phyloP scores from a whole-genome alignment of 768 basidiomycete genomes.

The Russula sp. region DNA sequence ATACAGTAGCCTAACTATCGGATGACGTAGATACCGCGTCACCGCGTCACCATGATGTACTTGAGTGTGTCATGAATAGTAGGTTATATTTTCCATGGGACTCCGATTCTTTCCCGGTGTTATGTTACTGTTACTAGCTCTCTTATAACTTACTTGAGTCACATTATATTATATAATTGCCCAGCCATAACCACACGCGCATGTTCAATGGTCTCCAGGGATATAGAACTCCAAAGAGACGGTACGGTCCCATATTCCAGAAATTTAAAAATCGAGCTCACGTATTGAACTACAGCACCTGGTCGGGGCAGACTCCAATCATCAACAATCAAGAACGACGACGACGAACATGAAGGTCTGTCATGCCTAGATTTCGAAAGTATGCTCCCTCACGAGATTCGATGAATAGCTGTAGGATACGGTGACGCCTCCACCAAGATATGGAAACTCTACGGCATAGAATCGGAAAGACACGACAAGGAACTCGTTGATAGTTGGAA shows the following conservation, averaged over 20 bases:
- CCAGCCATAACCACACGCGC: too few relatives aligned
- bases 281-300: background rate
- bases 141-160: too few relatives aligned
- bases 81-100: too few relatives aligned
- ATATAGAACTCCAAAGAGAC: background rate
- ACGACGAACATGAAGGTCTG: background rate
- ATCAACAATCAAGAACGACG: background rate
- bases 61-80: too few relatives aligned
- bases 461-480: slow-evolving; percentile 25
- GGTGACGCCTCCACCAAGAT: slow-evolving; percentile 5
- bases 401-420: background rate
- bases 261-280: background rate
- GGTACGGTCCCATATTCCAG: background rate
- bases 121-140: too few relatives aligned
- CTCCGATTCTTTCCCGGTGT: too few relatives aligned
- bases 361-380: background rate
- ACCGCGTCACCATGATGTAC: too few relatives aligned
- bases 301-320: background rate
- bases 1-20: too few relatives aligned
- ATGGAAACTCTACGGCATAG: slow-evolving; percentile 20
- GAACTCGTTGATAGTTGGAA: slow-evolving; percentile 16
- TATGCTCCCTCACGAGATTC: background rate
- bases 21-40: too few relatives aligned
- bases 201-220: background rate
- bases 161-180: too few relatives aligned